Conservation (phyloP, 345 rosid species). For the Bruguiera sexangula region DNA sequence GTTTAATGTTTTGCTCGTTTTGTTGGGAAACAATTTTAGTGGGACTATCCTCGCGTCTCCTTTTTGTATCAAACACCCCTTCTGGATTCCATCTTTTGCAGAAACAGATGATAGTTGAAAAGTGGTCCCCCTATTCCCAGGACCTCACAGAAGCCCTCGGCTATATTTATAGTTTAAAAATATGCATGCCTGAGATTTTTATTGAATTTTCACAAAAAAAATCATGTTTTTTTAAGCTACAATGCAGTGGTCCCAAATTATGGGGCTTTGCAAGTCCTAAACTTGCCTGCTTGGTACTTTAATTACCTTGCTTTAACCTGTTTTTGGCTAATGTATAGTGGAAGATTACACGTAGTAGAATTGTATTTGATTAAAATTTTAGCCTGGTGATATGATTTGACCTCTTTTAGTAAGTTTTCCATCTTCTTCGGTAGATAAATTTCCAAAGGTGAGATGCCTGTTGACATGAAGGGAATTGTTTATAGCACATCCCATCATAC, state of each 20-base stretch:
- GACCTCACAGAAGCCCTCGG: constrained; percentile 27
- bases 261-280: not conserved
- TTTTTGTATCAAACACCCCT: constrained; percentile 13
- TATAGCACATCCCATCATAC: not conserved
- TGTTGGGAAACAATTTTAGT: constrained; percentile 36
- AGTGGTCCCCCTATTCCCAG: constrained; percentile 56
- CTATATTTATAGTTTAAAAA: constrained; percentile 30
- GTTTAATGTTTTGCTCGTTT: constrained; percentile 8
- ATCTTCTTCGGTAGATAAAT: not conserved
- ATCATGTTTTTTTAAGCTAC: constrained; percentile 51
- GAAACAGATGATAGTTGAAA: constrained; percentile 51
- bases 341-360: not conserved
- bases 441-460: not conserved
- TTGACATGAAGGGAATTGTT: not conserved
- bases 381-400: too few species aligned
- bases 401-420: not conserved
- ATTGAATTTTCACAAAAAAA: constrained; percentile 37
- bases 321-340: constrained; percentile 30
- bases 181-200: constrained; percentile 59
- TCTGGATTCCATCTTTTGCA: constrained; percentile 22
- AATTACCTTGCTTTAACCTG: constrained; percentile 22
- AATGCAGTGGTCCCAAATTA: constrained; percentile 64
- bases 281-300: constrained; percentile 12
- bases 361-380: too few species aligned
- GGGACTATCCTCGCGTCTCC: constrained; percentile 21